A percentile compares a stretch with the other conserved stretches of the same genome.
phyloP scores from a whole-genome alignment of 2,329 filamentous ascomycete species.

The Colletotrichum australisinense region DNA sequence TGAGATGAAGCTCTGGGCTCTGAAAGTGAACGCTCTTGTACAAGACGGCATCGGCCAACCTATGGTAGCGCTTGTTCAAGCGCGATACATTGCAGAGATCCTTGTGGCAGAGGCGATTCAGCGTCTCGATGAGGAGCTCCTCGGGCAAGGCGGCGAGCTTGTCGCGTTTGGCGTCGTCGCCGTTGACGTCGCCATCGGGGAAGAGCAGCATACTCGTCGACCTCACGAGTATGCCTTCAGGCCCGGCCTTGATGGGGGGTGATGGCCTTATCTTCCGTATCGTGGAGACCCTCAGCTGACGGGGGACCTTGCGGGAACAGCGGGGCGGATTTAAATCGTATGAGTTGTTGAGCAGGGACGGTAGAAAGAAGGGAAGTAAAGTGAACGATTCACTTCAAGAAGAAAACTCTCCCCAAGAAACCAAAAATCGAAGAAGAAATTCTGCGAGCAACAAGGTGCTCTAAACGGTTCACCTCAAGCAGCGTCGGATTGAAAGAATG shows the following conservation, averaged over 20 bases:
- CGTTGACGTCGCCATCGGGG: background rate
- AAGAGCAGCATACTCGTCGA: slow-evolving; percentile 10
- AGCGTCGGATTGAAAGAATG: background rate
- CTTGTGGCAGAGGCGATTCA: slow-evolving; percentile 46
- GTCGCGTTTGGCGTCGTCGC: background rate
- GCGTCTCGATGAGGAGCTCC: slow-evolving; percentile 51
- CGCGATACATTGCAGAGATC: slow-evolving; percentile 57
- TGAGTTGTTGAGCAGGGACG: background rate
- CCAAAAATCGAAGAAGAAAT: background rate
- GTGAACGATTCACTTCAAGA: background rate
- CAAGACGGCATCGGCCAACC: slow-evolving; percentile 57
- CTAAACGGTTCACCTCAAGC: background rate
- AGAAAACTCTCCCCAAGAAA: background rate
- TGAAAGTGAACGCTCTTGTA: slow-evolving; percentile 60
- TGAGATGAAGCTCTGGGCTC: slow-evolving; percentile 58
- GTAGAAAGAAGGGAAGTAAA: background rate
- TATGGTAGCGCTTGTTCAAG: slow-evolving; percentile 55
- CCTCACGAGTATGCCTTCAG: background rate
- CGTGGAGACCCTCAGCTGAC: slow-evolving; percentile 11
- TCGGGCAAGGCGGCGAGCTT: slow-evolving; percentile 43
- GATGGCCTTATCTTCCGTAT: slow-evolving; percentile 9
- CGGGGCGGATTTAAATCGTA: background rate
- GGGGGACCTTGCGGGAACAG: slow-evolving; percentile 5
- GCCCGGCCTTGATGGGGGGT: background rate
- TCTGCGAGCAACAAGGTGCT: background rate